These are phyloP conservation scores for Parathielavia appendiculata DNA, from an alignment of 495 filamentous ascomycete genomes.

Conservation along the genomic window DNA sequence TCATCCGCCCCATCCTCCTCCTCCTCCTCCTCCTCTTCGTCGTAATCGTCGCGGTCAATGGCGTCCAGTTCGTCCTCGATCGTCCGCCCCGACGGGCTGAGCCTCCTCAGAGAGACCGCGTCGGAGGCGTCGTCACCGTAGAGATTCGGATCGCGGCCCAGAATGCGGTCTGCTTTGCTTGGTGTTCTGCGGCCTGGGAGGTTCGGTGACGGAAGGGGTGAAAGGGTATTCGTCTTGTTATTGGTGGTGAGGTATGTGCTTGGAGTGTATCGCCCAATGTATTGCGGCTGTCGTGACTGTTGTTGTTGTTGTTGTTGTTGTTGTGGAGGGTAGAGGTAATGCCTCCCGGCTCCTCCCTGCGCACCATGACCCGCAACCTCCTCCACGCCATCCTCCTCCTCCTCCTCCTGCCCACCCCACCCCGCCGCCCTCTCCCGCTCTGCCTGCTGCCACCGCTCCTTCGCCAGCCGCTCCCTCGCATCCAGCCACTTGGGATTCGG, in stretches of 20 bases:
- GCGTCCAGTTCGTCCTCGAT: slow-evolving; percentile 33
- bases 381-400: slow-evolving; percentile 18
- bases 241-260: neutral
- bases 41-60: slow-evolving; percentile 24
- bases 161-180: slow-evolving; percentile 47
- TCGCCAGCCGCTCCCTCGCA: slow-evolving; percentile 55
- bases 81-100: slow-evolving; percentile 36
- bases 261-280: neutral
- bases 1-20: slow-evolving; percentile 13
- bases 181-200: slow-evolving; percentile 26
- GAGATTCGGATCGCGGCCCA: slow-evolving; percentile 46
- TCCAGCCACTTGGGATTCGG: slow-evolving; percentile 66
- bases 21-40: slow-evolving; percentile 13
- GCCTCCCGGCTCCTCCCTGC: slow-evolving; percentile 30
- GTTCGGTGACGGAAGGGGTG: neutral
- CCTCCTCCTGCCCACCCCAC: slow-evolving; percentile 38
- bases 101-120: slow-evolving; percentile 38
- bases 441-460: slow-evolving; percentile 55
- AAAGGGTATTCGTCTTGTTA: neutral
- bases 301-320: neutral
- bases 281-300: neutral
- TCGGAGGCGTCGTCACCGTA: slow-evolving; percentile 36
- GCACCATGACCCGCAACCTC: neutral
- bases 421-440: slow-evolving; percentile 53
- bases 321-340: slow-evolving; percentile 23